phyloP scores from a whole-genome alignment of 352 stramenopile genomes.

The Pythium angustatum region DNA sequence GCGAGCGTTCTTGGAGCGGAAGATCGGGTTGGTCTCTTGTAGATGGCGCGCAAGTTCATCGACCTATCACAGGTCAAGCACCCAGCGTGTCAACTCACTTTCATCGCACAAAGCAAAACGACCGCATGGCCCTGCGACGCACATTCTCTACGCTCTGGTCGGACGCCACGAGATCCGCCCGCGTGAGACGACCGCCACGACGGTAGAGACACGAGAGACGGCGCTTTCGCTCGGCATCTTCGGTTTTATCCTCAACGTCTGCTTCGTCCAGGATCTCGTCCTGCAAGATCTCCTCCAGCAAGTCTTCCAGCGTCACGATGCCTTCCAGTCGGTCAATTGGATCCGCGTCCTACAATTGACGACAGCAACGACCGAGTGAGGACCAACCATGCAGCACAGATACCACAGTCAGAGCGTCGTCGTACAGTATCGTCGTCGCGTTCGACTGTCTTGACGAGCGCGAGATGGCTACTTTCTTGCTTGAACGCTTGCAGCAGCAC shows the following conservation, averaged over 20 bases:
- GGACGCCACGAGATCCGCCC: slow-evolving; percentile 43
- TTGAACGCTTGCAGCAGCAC: slow-evolving; percentile 96
- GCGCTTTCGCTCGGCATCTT: slow-evolving; percentile 49
- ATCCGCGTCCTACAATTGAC: slow-evolving; percentile 60
- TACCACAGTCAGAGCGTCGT: too few relatives aligned
- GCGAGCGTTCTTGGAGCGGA: slow-evolving; percentile 33
- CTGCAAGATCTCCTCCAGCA: slow-evolving; percentile 97
- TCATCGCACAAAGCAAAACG: too few relatives aligned
- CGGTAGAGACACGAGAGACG: slow-evolving; percentile 52
- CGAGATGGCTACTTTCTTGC: slow-evolving; percentile 91
- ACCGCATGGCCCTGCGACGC: too few relatives aligned
- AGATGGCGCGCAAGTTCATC: slow-evolving; percentile 35
- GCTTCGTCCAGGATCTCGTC: slow-evolving; percentile 97
- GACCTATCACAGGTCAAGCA: too few relatives aligned
- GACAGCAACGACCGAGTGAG: too few relatives aligned
- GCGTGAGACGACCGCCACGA: slow-evolving; percentile 43
- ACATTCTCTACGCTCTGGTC: slow-evolving; percentile 44
- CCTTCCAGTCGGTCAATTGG: slow-evolving; percentile 93
- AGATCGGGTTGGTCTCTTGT: slow-evolving; percentile 37
- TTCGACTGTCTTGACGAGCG: slow-evolving; percentile 93
- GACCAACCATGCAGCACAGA: too few relatives aligned
- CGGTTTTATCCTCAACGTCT: slow-evolving; percentile 59
- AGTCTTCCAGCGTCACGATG: slow-evolving; percentile 98
- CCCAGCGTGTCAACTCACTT: too few relatives aligned
- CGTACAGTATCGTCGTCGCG: slow-evolving; percentile 35